Evolutionary conservation across 2,329 filamentous ascomycete species (phyloP).

Genomic region (Monilinia aucupariae): DNA sequence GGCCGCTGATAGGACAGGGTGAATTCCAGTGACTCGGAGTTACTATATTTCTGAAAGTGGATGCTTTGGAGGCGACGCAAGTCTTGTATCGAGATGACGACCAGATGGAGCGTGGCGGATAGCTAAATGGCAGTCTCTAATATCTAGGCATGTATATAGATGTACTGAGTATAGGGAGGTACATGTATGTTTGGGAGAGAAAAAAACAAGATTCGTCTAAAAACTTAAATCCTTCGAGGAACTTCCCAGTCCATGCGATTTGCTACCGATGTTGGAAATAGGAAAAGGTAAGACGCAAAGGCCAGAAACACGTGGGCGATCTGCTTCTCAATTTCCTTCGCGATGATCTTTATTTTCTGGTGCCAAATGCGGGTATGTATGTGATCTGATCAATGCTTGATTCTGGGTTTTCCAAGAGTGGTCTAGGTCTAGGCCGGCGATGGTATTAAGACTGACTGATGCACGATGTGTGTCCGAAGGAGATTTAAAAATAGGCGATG

Average conservation of each 20-base stretch:
- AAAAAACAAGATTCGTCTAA: not conserved
- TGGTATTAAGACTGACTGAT: constrained; percentile 7
- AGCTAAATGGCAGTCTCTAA: not conserved
- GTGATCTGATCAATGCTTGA: constrained; percentile 8
- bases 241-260: not conserved
- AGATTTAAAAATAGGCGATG: constrained; percentile 18
- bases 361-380: constrained; percentile 14
- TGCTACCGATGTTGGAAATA: not conserved
- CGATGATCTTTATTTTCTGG: constrained; percentile 13
- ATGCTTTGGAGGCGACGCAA: constrained; percentile 10
- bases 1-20: constrained; percentile 29
- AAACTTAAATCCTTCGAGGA: not conserved
- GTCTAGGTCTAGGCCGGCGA: constrained; percentile 14
- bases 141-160: not conserved
- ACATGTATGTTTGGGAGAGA: not conserved
- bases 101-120: not conserved
- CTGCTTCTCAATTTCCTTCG: constrained; percentile 4
- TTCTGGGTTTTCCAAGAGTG: not conserved
- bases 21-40: constrained; percentile 20
- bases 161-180: too few relatives aligned
- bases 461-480: constrained; percentile 16
- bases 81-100: constrained; percentile 1
- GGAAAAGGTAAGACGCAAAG: not conserved
- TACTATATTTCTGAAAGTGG: constrained; percentile 1
- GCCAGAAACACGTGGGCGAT: constrained; percentile 1